Evolutionary conservation across 805 yeast genomes (phyloP).

Genomic region (Spathaspora girioi): DNA sequence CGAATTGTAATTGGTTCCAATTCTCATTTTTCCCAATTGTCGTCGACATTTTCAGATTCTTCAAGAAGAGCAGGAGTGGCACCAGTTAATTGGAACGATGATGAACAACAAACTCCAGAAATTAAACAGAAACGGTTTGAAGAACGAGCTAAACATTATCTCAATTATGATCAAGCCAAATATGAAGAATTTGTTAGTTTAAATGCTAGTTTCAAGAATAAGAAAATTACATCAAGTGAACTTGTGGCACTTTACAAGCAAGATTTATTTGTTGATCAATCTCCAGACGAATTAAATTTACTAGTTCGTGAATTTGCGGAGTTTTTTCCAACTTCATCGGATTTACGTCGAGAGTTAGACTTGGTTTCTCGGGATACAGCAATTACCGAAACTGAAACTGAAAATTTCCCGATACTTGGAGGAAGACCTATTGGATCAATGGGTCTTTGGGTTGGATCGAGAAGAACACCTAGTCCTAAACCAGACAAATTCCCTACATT

Average conservation of each 20-base stretch:
- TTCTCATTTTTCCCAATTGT: constrained; percentile 52
- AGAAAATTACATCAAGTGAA: constrained; percentile 44
- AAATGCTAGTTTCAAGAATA: constrained; percentile 46
- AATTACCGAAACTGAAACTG: constrained; percentile 20
- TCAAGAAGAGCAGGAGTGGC: constrained; percentile 8
- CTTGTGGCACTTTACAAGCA: constrained; percentile 43
- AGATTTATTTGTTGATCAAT: constrained; percentile 40
- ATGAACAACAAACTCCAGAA: constrained; percentile 28
- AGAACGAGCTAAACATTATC: constrained; percentile 80
- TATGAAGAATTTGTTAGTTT: constrained; percentile 47
- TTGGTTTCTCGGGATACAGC: constrained; percentile 18
- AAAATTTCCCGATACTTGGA: constrained; percentile 51
- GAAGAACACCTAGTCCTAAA: constrained; percentile 6
- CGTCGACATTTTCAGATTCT: constrained; percentile 49
- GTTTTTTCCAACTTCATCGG: constrained; percentile 46
- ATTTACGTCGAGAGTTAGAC: constrained; percentile 35
- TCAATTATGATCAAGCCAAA: constrained; percentile 48
- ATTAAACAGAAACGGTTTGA: constrained; percentile 62
- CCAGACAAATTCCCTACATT: constrained; percentile 34
- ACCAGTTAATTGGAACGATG: constrained; percentile 21
- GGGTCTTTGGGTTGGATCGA: constrained; percentile 10
- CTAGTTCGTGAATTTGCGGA: constrained; percentile 61
- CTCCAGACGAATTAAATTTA: constrained; percentile 49
- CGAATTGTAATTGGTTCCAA: constrained; percentile 37
- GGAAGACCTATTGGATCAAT: constrained; percentile 21